phyloP scores from a whole-genome alignment of 192 early-diverging fungal genomes.

The Entomortierella lignicola region DNA sequence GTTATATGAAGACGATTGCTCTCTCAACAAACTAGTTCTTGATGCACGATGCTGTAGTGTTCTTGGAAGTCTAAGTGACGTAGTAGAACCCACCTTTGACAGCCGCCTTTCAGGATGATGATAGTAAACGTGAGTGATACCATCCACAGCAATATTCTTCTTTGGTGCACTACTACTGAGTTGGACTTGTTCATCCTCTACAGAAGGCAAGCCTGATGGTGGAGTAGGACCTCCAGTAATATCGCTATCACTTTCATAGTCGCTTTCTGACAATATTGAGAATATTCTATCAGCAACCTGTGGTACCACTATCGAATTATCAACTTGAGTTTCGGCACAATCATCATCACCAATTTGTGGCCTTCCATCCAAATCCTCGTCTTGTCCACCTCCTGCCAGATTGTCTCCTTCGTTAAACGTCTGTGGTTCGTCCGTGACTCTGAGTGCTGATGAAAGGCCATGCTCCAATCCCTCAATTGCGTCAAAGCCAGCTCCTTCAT shows the following conservation, averaged over 20 bases:
- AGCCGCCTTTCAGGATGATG: slow-evolving; percentile 44
- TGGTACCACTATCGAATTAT: background rate
- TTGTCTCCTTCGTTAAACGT: slow-evolving; percentile 42
- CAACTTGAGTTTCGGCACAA: background rate
- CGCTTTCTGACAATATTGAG: background rate
- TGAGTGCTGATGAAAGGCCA: background rate
- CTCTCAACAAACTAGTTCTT: slow-evolving; percentile 16
- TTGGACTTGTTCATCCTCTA: background rate
- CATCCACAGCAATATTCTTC: slow-evolving; percentile 38
- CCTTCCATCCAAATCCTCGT: slow-evolving; percentile 14
- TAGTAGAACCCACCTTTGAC: slow-evolving; percentile 18
- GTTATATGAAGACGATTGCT: background rate
- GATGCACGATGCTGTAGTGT: slow-evolving; percentile 19
- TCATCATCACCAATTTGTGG: background rate
- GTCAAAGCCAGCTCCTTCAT: background rate
- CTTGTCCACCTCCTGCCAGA: slow-evolving; percentile 46
- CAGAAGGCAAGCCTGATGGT: slow-evolving; percentile 3
- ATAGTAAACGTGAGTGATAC: slow-evolving; percentile 45
- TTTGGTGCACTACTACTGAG: background rate
- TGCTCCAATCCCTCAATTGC: background rate
- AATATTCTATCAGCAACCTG: too few relatives aligned
- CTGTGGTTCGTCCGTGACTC: slow-evolving; percentile 1
- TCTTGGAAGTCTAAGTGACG: slow-evolving; percentile 10
- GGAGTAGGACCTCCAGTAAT: slow-evolving; percentile 22
- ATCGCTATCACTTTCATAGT: slow-evolving; percentile 7